Evolutionary conservation across 2,329 filamentous ascomycete genomes (phyloP), one percentile per base, ranked within the genome.

Genomic region (Trichothecium sympodiale): DNA sequence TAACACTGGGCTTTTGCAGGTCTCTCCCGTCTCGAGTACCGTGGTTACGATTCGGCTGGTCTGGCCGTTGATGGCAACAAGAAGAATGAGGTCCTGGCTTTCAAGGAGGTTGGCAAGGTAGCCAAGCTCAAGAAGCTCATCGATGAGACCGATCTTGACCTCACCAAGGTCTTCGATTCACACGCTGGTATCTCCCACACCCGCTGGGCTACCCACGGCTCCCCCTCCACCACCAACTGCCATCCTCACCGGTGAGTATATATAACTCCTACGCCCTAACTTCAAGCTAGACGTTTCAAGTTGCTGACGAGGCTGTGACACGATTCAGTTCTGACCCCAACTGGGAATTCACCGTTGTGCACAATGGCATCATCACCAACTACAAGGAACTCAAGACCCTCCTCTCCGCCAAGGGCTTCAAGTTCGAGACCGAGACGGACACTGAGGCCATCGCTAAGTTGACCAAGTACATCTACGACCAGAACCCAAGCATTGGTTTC

Each of bases 281-380:
- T 15, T 2, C 8, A 25, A 25, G 23, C 17, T 29, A 30, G 28
- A 8, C 13, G 28, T 30, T 14, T 14, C 15, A 30, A 17, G n/a
- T 30, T 14, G 15, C 28, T 14, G 13, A 30, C n/a, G 28, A 30
- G n/a, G 28, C 28, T 14, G 29, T 13, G 16, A 13, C n/a, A 30
- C n/a, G 29, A 14, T 14, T 14, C 46, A 93, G 88, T 64, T 96
- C 89, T 47, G 91, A 98, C 62, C 77, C 82, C 51, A 84, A 69
- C 54, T 98, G 89, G 87, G 83, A 98, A 67, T 98, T 98, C 63
- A 75, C 85, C 47, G 80, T 98, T 52, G 91, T 96, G 42, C 91
- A 98, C 81, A 98, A 98, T 67, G 91, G 91, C 57, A 98, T 98
- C 74, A 98, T 98, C 66, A 98, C 91, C 70, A 98, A 98, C 77